A percentile compares a stretch with the other conserved stretches of the same genome.
These are phyloP conservation scores for Pleomassaria siparia DNA, from an alignment of 2,329 filamentous ascomycete genomes.

Conservation along the genomic window DNA sequence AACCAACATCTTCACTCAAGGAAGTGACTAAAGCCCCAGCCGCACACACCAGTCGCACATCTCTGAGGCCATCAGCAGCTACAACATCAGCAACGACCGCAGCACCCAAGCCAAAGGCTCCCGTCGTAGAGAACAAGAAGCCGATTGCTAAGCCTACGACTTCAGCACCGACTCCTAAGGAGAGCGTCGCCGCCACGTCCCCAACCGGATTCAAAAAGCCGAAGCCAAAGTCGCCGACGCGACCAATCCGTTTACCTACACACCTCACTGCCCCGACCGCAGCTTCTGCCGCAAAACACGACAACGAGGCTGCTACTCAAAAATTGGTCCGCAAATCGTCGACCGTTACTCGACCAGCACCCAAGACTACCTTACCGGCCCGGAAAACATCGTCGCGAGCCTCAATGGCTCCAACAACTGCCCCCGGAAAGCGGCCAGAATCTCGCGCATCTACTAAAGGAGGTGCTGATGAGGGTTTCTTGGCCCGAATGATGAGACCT, in stretches of 20 bases:
- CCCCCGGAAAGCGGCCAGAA: conserved; percentile 52
- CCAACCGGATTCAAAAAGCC: conserved; percentile 42
- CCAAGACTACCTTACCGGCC: conserved; percentile 30
- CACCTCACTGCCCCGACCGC: conserved; percentile 71
- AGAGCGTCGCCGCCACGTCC: conserved; percentile 18
- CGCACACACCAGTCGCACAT: conserved; percentile 31
- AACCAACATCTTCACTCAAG: conserved; percentile 10
- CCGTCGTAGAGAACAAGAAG: conserved; percentile 30
- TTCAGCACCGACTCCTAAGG: conserved; percentile 21
- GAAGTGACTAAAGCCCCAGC: conserved; percentile 23
- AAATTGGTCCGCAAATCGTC: conserved; percentile 45
- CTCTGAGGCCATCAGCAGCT: conserved; percentile 26
- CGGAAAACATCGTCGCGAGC: conserved; percentile 37
- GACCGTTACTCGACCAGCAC: conserved; percentile 38
- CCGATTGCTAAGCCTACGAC: conserved; percentile 16
- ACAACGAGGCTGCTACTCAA: conserved; percentile 38
- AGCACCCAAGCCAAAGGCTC: conserved; percentile 25
- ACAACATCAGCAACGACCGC: conserved; percentile 17
- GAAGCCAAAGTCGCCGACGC: conserved; percentile 63
- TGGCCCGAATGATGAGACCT: conserved; percentile 81
- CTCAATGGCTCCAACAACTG: conserved; percentile 36
- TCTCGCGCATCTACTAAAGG: conserved; percentile 53
- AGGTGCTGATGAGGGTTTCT: conserved; percentile 68
- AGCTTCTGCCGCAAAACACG: conserved; percentile 66
- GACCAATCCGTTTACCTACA: conserved; percentile 66